Percentiles rank a stretch among this genome's conserved stretches.
Conservation (phyloP, 1,284 basidiomycete species). For the Papiliotrema laurentii region DNA sequence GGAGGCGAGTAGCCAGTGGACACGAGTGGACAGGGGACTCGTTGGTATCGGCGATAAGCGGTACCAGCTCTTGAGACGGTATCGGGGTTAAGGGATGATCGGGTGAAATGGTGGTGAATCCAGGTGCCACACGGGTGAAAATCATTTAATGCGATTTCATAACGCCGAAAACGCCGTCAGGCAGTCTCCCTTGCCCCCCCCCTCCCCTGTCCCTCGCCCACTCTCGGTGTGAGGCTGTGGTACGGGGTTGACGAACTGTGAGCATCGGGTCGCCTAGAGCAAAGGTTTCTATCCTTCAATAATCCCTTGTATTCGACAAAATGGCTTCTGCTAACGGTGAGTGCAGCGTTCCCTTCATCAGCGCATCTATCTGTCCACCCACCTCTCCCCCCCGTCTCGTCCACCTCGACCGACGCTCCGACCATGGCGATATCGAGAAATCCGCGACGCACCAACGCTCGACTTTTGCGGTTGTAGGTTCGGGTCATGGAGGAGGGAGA, state of each 20-base stretch:
- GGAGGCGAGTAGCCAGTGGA: neutral
- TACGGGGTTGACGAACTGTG: too few species aligned
- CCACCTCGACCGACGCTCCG: neutral
- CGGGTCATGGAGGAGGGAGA: neutral
- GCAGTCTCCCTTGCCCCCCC: too few species aligned
- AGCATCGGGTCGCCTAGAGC: too few species aligned
- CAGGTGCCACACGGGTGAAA: neutral
- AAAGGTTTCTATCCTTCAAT: conserved; percentile 14
- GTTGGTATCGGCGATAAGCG: conserved; percentile 1
- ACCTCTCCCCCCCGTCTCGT: neutral
- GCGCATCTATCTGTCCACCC: too few species aligned
- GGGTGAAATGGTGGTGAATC: neutral
- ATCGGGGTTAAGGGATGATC: neutral
- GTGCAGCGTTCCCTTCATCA: too few species aligned
- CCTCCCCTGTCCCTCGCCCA: too few species aligned
- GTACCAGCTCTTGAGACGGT: too few species aligned
- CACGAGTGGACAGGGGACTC: neutral
- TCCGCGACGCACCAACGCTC: neutral
- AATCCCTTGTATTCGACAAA: conserved; percentile 17
- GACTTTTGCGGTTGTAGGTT: neutral
- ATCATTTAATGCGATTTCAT: neutral
- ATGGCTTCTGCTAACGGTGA: conserved; percentile 38
- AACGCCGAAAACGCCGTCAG: too few species aligned
- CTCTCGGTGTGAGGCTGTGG: too few species aligned
- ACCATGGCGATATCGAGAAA: neutral